phyloP scores from a whole-genome alignment of 2,329 filamentous ascomycete genomes.

The Seiridium cupressi region DNA sequence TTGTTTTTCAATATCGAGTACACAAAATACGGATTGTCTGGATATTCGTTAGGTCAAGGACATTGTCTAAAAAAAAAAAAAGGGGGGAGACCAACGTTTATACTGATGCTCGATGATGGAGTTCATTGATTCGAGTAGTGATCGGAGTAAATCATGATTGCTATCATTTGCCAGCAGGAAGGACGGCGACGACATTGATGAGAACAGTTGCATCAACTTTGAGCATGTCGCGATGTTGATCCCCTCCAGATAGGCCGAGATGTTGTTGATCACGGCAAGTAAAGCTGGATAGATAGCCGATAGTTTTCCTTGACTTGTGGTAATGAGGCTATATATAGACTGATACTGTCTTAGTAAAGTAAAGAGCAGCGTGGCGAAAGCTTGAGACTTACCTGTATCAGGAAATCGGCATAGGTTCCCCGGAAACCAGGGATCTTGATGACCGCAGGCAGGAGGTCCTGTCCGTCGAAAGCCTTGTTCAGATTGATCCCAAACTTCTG shows the following conservation, averaged over 20 bases:
- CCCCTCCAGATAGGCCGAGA: constrained; percentile 79
- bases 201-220: constrained; percentile 83
- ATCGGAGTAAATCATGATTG: constrained; percentile 79
- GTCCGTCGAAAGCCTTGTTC: constrained; percentile 84
- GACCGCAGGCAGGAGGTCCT: constrained; percentile 79
- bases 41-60: constrained; percentile 15
- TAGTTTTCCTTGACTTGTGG: constrained; percentile 84
- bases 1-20: constrained; percentile 76
- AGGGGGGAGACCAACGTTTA: constrained; percentile 51
- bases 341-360: constrained; percentile 61
- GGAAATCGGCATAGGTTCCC: constrained; percentile 89
- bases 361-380: constrained; percentile 15
- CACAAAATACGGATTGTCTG: constrained; percentile 79
- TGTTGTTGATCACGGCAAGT: constrained; percentile 89
- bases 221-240: constrained; percentile 73
- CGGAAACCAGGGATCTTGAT: constrained; percentile 83
- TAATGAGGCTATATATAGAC: constrained; percentile 91
- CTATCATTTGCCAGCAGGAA: constrained; percentile 91
- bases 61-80: background rate
- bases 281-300: constrained; percentile 91
- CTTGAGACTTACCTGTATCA: constrained; percentile 69
- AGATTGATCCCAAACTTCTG: constrained; percentile 85
- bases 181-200: constrained; percentile 88
- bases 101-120: constrained; percentile 89
- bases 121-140: constrained; percentile 85